Conservation (phyloP, 192 early-diverging fungal species). For the Coemansia sp. region DNA sequence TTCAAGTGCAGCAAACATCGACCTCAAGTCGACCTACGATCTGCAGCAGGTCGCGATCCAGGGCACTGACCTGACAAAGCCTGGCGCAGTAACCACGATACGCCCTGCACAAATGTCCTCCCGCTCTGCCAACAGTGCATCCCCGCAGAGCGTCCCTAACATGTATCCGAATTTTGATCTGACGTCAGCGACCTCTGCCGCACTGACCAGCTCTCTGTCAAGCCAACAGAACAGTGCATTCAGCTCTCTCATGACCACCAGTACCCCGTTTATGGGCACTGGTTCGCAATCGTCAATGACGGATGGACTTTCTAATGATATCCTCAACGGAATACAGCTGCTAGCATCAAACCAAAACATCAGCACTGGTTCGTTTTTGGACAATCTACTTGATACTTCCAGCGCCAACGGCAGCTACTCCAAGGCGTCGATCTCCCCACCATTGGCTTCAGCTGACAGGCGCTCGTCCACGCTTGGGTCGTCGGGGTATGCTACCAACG, state of each 20-base stretch:
- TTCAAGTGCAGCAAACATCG: slow-evolving; percentile 10
- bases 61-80: slow-evolving; percentile 36
- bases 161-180: slow-evolving; percentile 28
- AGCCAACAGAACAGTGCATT: slow-evolving; percentile 4
- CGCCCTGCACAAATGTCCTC: not conserved
- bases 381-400: slow-evolving; percentile 26
- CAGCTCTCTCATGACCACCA: not conserved
- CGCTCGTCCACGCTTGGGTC: not conserved
- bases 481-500: not conserved
- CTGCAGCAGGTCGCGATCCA: slow-evolving; percentile 40
- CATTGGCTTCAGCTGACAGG: not conserved
- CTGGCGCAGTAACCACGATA: slow-evolving; percentile 29
- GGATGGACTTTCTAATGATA: slow-evolving; percentile 23
- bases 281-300: slow-evolving; percentile 2
- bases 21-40: slow-evolving; percentile 28
- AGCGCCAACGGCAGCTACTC: not conserved
- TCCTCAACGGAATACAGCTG: slow-evolving; percentile 41
- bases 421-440: slow-evolving; percentile 15
- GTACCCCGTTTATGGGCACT: not conserved
- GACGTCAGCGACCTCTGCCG: slow-evolving; percentile 8
- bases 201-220: slow-evolving; percentile 9
- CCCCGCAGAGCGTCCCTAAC: slow-evolving; percentile 34
- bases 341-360: slow-evolving; percentile 50
- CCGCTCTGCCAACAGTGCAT: slow-evolving; percentile 3
- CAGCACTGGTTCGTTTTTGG: slow-evolving; percentile 47